A percentile compares a stretch with the other conserved stretches of the same genome.
These are phyloP conservation scores for Copromyces sp. DNA, from an alignment of 495 filamentous ascomycete species.

Conservation along the genomic window DNA sequence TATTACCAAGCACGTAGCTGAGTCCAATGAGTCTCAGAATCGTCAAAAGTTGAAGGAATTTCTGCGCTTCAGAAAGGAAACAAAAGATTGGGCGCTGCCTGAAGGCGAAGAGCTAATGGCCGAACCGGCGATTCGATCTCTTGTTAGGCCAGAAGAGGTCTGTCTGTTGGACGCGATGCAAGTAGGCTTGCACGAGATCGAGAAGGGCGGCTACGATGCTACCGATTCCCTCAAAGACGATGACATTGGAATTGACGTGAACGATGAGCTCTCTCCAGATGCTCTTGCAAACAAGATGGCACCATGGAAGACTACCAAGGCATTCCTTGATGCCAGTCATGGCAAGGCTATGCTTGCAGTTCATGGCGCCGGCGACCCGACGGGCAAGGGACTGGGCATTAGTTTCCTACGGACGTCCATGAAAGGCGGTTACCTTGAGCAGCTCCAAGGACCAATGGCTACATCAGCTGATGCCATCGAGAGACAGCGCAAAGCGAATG, in stretches of 20 bases:
- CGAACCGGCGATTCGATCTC: slow-evolving; percentile 61
- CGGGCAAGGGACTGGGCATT: slow-evolving; percentile 83
- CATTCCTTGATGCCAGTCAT: slow-evolving; percentile 85
- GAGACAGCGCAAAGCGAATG: slow-evolving; percentile 72
- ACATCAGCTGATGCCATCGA: slow-evolving; percentile 61
- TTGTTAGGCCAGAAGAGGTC: slow-evolving; percentile 92
- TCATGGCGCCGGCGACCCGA: slow-evolving; percentile 92
- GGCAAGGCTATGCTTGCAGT: slow-evolving; percentile 96
- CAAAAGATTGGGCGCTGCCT: slow-evolving; percentile 72
- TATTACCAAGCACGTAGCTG: slow-evolving; percentile 79
- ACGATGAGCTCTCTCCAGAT: slow-evolving; percentile 61
- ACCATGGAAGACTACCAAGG: slow-evolving; percentile 90
- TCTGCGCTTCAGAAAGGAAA: slow-evolving; percentile 72
- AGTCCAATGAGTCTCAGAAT: slow-evolving; percentile 87
- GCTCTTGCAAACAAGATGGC: slow-evolving; percentile 57
- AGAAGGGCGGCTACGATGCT: slow-evolving; percentile 62
- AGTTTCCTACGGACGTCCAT: slow-evolving; percentile 95
- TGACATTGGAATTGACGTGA: slow-evolving; percentile 26
- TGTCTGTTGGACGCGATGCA: slow-evolving; percentile 96
- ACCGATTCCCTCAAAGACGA: slow-evolving; percentile 50
- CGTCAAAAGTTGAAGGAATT: slow-evolving; percentile 96
- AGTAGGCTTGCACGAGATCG: slow-evolving; percentile 75
- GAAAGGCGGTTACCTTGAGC: slow-evolving; percentile 93
- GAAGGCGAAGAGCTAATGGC: slow-evolving; percentile 63
- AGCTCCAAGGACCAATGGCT: slow-evolving; percentile 78